Evolutionary conservation across 2,329 filamentous ascomycete species (phyloP), one percentile per base, ranked within the genome.

Genomic region (Nemania serpens): DNA sequence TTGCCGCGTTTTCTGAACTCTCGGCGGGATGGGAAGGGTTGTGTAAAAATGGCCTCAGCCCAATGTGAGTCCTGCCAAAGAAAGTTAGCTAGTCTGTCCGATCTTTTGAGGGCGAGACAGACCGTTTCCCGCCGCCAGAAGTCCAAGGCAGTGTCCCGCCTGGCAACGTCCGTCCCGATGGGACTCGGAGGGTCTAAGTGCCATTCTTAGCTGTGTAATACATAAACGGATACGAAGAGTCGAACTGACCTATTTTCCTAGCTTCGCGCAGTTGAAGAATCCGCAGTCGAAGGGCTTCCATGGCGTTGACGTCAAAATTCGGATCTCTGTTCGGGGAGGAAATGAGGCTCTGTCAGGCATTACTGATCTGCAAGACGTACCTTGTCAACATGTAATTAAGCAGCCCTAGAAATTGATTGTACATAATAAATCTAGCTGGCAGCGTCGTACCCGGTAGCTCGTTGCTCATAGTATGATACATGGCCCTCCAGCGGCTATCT

Each of bases 1-100:
- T 62, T 61, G 69, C 68, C 68, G 49, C 69, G 71, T 60, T 80
- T 75, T 65, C 78, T 80, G 52, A 87, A 72, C 5, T 77, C 75
- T 4, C 83, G 86, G 12, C 80, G 76, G 11, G 79, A 80, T 0
- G 83, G 78, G 41, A 85, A 73, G 0, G 82, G 81, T 18, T 81
- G 75, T 0, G 82, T 82, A 64, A 88, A 88, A 22, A 88, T 85
- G 42, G 83, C 79, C 66, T 86, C 81, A 5, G 85, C 84, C 86
- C 86, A 88, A 68, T 88, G 85, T 4, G 77, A 73, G 51, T 75
- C 75, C 83, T 86, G 42, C 29, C 7, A 36, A 34, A 12, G 20
- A 36, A 34, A 12, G 20, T 64, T 53, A 55, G 41, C 34, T 20
- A 37, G 15, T 15, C 33, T 25, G 46, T 62, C 66, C 56, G 66